Conservation (phyloP, 371 early-diverging fungal genomes). For the Synchytrium microbalum region DNA sequence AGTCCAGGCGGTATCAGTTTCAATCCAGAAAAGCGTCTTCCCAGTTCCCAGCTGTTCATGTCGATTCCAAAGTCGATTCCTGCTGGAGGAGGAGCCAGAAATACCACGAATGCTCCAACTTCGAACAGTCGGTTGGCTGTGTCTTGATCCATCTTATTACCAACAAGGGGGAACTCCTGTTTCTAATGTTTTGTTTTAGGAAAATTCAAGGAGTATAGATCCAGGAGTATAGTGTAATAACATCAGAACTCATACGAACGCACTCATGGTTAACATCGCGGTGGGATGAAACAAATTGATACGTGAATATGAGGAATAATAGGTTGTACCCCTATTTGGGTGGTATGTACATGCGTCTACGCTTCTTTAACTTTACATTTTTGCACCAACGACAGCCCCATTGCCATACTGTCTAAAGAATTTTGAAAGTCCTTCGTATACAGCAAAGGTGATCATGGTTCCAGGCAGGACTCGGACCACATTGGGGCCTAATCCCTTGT, state of each 20-base stretch:
- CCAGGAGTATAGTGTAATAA: too few species aligned
- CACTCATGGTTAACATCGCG: too few species aligned
- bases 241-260: too few species aligned
- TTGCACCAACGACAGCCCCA: too few species aligned
- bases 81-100: conserved; percentile 65
- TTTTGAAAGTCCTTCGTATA: conserved; percentile 82
- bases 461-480: conserved; percentile 88
- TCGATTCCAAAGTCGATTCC: conserved; percentile 87
- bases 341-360: too few species aligned
- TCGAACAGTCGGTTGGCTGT: conserved; percentile 47
- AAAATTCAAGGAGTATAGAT: too few species aligned
- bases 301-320: too few species aligned
- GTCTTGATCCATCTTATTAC: neutral
- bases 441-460: conserved; percentile 89
- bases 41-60: conserved; percentile 81
- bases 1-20: conserved; percentile 91
- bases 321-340: too few species aligned
- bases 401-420: conserved; percentile 49
- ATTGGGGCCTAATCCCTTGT: conserved; percentile 89
- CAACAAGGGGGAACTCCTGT: too few species aligned
- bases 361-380: too few species aligned
- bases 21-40: conserved; percentile 84
- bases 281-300: too few species aligned
- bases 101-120: conserved; percentile 66
- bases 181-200: too few species aligned